Conservation (phyloP, 2,329 filamentous ascomycete species). For the Fusarium sp. region DNA sequence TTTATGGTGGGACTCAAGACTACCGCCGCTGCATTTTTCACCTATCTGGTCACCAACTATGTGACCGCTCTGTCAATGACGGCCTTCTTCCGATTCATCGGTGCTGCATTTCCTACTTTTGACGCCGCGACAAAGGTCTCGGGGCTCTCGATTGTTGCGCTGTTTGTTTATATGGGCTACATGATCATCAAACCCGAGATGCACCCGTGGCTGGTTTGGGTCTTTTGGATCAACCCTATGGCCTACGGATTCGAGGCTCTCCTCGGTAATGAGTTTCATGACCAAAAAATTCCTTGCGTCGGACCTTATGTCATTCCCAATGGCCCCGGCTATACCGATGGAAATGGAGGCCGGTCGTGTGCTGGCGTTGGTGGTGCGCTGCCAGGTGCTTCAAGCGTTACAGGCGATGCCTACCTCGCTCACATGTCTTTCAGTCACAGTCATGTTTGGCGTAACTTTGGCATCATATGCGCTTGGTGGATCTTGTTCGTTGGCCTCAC, state of each 20-base stretch:
- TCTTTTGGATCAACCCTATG: conserved; percentile 77
- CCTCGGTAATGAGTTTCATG: conserved; percentile 79
- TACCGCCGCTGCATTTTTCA: conserved; percentile 71
- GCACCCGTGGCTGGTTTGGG: conserved; percentile 75
- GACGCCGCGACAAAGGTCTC: conserved; percentile 72
- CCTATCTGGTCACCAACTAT: conserved; percentile 66
- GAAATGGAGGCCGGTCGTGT: conserved; percentile 62
- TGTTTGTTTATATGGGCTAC: conserved; percentile 75
- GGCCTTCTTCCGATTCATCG: conserved; percentile 69
- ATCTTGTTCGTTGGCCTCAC: conserved; percentile 71
- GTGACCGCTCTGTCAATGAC: conserved; percentile 64
- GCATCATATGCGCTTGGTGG: conserved; percentile 75
- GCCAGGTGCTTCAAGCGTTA: conserved; percentile 64
- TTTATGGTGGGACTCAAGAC: conserved; percentile 73
- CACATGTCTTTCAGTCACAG: conserved; percentile 68
- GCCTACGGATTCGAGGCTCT: conserved; percentile 79
- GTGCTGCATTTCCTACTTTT: conserved; percentile 69
- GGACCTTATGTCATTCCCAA: conserved; percentile 65
- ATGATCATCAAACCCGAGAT: conserved; percentile 74
- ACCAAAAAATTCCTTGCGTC: conserved; percentile 66
- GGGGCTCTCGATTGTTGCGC: conserved; percentile 64
- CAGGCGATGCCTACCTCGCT: conserved; percentile 70
- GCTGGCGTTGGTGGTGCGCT: conserved; percentile 71
- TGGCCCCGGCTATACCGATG: conserved; percentile 63
- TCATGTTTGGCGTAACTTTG: conserved; percentile 73